phyloP scores from a whole-genome alignment of 805 yeast genomes.

The Wickerhamiella cacticola region DNA sequence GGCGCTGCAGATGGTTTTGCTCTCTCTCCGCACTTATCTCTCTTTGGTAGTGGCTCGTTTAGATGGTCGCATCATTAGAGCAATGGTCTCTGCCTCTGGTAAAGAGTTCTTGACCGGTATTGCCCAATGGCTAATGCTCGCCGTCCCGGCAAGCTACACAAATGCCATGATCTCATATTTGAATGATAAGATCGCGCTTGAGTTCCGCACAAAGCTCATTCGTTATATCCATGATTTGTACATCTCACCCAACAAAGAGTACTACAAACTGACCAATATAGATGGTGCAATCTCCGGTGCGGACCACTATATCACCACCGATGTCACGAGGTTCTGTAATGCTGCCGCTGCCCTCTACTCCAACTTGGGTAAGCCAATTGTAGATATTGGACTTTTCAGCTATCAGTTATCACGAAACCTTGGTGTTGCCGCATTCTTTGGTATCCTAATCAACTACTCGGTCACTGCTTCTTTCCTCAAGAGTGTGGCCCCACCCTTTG shows the following conservation, averaged over 20 bases:
- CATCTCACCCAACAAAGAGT: conserved; percentile 65
- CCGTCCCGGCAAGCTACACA: conserved; percentile 86
- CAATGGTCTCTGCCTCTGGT: conserved; percentile 71
- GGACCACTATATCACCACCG: conserved; percentile 80
- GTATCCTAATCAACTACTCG: conserved; percentile 70
- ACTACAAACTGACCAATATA: conserved; percentile 62
- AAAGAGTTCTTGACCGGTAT: conserved; percentile 63
- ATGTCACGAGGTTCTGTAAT: conserved; percentile 66
- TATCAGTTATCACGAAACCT: conserved; percentile 72
- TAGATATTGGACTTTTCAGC: conserved; percentile 74
- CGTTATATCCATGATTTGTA: conserved; percentile 86
- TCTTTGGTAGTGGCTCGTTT: conserved; percentile 74
- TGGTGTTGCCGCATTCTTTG: conserved; percentile 76
- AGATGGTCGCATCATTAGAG: conserved; percentile 86
- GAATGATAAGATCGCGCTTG: conserved; percentile 62
- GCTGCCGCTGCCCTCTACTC: conserved; percentile 75
- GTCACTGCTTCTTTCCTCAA: conserved; percentile 66
- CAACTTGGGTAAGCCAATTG: conserved; percentile 80
- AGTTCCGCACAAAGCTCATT: conserved; percentile 71
- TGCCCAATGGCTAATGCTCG: conserved; percentile 76
- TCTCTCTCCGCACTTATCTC: conserved; percentile 75
- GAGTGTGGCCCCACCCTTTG: conserved; percentile 72
- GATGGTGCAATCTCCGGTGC: conserved; percentile 48
- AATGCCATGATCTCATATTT: conserved; percentile 79
- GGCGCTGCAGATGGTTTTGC: conserved; percentile 57